Percentiles rank a stretch among this genome's conserved stretches.
These are phyloP conservation scores for Acanthamoeba triangularis DNA, from an alignment of 208 protist genomes.

Conservation along the genomic window DNA sequence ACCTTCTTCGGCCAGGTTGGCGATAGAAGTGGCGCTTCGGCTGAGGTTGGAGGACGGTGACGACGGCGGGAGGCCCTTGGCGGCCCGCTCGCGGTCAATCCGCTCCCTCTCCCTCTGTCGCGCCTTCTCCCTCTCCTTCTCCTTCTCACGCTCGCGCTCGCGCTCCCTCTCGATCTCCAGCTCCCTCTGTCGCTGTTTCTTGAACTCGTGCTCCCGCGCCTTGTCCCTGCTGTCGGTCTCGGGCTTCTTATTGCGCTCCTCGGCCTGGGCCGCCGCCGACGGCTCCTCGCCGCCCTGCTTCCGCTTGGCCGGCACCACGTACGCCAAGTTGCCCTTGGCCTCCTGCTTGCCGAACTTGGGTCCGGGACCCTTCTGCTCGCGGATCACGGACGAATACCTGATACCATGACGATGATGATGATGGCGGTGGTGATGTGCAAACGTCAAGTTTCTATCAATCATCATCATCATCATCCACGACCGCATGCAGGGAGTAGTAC, in stretches of 20 bases:
- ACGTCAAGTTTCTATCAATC: neutral
- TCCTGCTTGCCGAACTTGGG: neutral
- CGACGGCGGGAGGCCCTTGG: neutral
- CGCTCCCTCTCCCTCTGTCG: neutral
- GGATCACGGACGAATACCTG: constrained; percentile 30
- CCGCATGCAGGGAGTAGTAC: too few relatives aligned
- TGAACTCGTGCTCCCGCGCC: constrained; percentile 12
- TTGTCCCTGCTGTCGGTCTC: neutral
- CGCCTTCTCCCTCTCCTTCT: constrained; percentile 38
- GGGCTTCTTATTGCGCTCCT: neutral
- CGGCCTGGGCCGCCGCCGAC: neutral
- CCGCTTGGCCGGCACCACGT: constrained; percentile 45
- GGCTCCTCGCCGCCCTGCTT: neutral
- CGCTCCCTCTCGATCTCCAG: constrained; percentile 7
- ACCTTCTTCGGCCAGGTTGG: neutral
- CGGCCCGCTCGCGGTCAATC: neutral
- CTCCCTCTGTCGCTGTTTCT: neutral
- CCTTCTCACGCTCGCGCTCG: constrained; percentile 40
- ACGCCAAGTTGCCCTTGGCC: neutral
- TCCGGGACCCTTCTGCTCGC: neutral
- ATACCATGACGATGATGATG: neutral
- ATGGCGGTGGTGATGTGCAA: neutral
- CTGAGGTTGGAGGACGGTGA: neutral
- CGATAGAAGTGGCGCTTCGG: constrained; percentile 4
- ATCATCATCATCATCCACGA: neutral